Conservation (phyloP, 306 rosid species). For the Vicia sativa region DNA sequence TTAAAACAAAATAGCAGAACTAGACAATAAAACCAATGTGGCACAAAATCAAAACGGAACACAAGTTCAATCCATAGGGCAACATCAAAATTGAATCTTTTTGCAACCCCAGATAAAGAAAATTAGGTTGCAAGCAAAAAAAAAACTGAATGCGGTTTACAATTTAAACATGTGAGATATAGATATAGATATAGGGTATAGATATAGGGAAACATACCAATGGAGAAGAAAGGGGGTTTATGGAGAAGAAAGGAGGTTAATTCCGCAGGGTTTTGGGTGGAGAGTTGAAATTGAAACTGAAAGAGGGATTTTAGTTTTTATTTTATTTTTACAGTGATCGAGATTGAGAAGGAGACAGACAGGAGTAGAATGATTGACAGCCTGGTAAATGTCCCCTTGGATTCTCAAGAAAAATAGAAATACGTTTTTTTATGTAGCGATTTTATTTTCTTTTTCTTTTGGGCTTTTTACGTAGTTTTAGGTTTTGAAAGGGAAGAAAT, state of each 20-base stretch:
- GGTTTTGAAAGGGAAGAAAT: neutral
- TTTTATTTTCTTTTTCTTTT: neutral
- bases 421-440: neutral
- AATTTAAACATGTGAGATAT: neutral
- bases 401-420: neutral
- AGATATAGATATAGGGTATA: no score
- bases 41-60: constrained; percentile 14
- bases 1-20: neutral
- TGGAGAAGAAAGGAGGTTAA: neutral
- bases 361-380: neutral
- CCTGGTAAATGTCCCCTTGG: neutral
- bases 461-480: neutral
- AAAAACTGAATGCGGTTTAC: constrained; percentile 15
- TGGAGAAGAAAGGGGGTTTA: neutral
- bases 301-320: constrained; percentile 1
- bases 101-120: constrained; percentile 8
- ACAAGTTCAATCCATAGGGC: neutral
- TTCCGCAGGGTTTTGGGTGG: constrained; percentile 3
- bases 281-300: constrained; percentile 3
- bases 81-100: constrained; percentile 27
- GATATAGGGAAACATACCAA: constrained; percentile 12
- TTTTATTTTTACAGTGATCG: neutral
- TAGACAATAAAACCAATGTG: constrained; percentile 33
- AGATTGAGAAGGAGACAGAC: constrained; percentile 7
- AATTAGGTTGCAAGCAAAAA: constrained; percentile 29